Evolutionary conservation across 2,329 filamentous ascomycete species (phyloP).

Genomic region (Fusarium sp.): DNA sequence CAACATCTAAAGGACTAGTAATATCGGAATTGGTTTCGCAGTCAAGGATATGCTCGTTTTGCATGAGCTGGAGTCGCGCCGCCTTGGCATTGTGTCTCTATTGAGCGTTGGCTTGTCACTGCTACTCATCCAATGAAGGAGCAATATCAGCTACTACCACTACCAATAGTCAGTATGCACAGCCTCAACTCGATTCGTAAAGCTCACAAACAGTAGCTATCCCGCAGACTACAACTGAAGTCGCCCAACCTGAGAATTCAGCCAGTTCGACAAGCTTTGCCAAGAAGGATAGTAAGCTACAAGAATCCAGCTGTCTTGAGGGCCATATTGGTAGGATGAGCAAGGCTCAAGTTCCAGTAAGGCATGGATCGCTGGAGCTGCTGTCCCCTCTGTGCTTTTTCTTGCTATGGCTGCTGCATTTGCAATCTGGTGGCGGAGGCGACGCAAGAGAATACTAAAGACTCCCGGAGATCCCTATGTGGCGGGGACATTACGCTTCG

Average conservation of each 20-base stretch:
- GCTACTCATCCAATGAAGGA: background rate
- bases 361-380: background rate
- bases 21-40: background rate
- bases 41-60: background rate
- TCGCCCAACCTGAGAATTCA: rapidly evolving
- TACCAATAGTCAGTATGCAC: background rate
- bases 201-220: background rate
- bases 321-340: background rate
- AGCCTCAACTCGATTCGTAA: background rate
- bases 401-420: background rate
- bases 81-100: background rate
- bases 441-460: background rate
- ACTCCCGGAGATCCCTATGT: rapidly evolving
- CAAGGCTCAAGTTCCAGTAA: background rate
- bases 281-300: too few species aligned
- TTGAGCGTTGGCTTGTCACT: background rate
- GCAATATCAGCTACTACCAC: background rate
- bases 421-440: background rate
- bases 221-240: background rate
- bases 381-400: background rate
- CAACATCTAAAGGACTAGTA: background rate
- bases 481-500: rapidly evolving
- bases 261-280: rapidly evolving
- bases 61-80: background rate
- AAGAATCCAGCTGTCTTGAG: rapidly evolving